Evolutionary conservation across 176 grass and related monocot species (phyloP).

Genomic region (Carex littledalei): DNA sequence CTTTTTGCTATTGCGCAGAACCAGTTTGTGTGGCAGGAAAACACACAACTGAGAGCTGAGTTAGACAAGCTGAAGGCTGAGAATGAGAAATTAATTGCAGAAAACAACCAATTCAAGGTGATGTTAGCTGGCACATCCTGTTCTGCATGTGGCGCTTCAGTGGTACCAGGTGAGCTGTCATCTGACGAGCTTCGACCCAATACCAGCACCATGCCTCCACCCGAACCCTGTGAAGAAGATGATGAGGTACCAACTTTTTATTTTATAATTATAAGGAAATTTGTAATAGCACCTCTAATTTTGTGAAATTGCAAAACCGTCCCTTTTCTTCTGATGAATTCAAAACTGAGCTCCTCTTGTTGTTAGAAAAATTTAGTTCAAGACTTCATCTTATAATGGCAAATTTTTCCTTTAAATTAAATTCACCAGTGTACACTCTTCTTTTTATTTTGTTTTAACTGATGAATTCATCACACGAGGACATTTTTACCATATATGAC

Average conservation of each 20-base stretch:
- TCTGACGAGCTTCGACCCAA: slow-evolving; percentile 15
- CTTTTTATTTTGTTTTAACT: background rate
- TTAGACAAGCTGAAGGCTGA: slow-evolving; percentile 20
- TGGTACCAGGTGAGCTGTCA: slow-evolving; percentile 13
- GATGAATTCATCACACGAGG: background rate
- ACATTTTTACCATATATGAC: background rate
- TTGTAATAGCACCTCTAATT: background rate
- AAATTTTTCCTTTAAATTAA: background rate
- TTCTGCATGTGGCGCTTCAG: slow-evolving; percentile 20
- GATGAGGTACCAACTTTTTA: slow-evolving; percentile 12
- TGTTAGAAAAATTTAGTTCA: background rate
- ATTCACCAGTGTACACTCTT: background rate
- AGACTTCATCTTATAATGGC: background rate
- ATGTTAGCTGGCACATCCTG: slow-evolving; percentile 14
- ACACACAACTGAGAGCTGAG: slow-evolving; percentile 23
- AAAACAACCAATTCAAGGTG: slow-evolving; percentile 24
- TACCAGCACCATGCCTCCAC: background rate
- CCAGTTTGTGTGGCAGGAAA: slow-evolving; percentile 27
- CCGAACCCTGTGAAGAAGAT: slow-evolving; percentile 4
- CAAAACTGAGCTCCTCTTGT: background rate
- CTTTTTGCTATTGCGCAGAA: slow-evolving; percentile 17
- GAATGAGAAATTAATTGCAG: slow-evolving; percentile 22
- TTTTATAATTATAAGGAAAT: slow-evolving; percentile 1
- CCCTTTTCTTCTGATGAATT: background rate
- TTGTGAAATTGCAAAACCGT: background rate